Percentiles rank a stretch among this genome's conserved stretches.
phyloP scores from a whole-genome alignment of 805 yeast species.

The Millerago galiae region DNA sequence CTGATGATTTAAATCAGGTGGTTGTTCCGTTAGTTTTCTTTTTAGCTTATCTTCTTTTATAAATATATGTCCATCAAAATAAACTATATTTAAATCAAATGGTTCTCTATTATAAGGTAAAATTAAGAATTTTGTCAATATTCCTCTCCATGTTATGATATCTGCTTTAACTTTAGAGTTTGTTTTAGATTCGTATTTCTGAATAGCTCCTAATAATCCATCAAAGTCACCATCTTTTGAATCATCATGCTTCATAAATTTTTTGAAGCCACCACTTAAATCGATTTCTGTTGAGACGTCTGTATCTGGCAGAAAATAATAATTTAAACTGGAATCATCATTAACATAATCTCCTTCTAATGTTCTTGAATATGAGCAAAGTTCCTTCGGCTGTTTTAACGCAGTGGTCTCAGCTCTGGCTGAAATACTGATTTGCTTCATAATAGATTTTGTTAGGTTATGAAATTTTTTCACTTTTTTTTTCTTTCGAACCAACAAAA shows the following conservation, averaged over 20 bases:
- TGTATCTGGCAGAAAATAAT: constrained; percentile 76
- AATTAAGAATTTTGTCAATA: constrained; percentile 67
- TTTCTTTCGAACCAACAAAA: neutral
- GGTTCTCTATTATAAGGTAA: constrained; percentile 58
- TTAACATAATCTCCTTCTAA: constrained; percentile 45
- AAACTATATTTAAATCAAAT: constrained; percentile 54
- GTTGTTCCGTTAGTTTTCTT: constrained; percentile 23
- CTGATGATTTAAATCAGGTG: constrained; percentile 22
- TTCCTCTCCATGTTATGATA: constrained; percentile 79
- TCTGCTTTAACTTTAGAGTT: constrained; percentile 47
- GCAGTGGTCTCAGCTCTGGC: constrained; percentile 55
- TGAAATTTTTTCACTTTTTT: neutral
- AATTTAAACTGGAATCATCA: constrained; percentile 52
- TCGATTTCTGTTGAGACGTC: constrained; percentile 57
- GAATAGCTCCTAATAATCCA: constrained; percentile 51
- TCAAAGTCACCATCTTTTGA: constrained; percentile 51
- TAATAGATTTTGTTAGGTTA: neutral
- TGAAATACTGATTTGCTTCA: constrained; percentile 26
- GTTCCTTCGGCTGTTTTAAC: constrained; percentile 80
- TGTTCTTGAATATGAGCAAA: constrained; percentile 59
- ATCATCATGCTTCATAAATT: constrained; percentile 52
- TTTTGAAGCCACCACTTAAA: constrained; percentile 55
- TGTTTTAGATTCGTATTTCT: constrained; percentile 43
- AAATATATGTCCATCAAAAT: constrained; percentile 71
- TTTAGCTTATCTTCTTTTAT: constrained; percentile 36